A percentile compares a stretch with the other conserved stretches of the same genome.
phyloP scores from a whole-genome alignment of 352 stramenopile genomes.

The Globisporangium perplexum region DNA sequence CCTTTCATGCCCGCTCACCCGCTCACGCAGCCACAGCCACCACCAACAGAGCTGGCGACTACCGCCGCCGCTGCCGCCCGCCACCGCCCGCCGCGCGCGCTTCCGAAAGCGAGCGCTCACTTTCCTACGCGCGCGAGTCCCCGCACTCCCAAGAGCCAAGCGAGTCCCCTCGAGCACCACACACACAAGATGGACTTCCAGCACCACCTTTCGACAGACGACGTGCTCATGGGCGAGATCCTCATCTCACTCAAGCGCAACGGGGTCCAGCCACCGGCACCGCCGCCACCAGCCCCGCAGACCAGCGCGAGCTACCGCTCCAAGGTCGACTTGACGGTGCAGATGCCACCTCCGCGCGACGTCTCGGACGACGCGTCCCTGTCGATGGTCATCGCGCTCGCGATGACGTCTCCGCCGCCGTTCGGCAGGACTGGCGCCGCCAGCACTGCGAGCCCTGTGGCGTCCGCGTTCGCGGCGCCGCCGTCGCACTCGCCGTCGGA shows the following conservation, averaged over 20 bases:
- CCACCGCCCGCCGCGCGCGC: no score
- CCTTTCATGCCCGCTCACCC: not conserved
- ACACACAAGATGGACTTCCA: slow-evolving; percentile 4
- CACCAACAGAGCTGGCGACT: no score
- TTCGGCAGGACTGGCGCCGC: not conserved
- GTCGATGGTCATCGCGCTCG: slow-evolving; percentile 8
- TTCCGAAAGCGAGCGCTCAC: slow-evolving; percentile 6
- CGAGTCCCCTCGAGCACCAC: not conserved
- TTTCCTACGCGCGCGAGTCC: slow-evolving; percentile 11
- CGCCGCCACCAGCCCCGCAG: not conserved
- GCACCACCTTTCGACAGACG: slow-evolving; percentile 38
- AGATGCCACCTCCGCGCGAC: slow-evolving; percentile 18
- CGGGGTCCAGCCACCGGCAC: slow-evolving; percentile 15
- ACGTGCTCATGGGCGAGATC: slow-evolving; percentile 73
- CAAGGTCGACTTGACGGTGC: slow-evolving; percentile 47
- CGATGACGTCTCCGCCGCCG: slow-evolving; percentile 23
- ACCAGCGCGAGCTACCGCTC: slow-evolving; percentile 24
- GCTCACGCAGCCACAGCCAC: not conserved
- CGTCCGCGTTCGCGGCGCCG: slow-evolving; percentile 23
- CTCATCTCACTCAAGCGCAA: slow-evolving; percentile 71
- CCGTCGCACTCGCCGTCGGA: slow-evolving; percentile 27
- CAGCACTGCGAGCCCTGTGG: slow-evolving; percentile 44
- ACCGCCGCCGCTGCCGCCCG: not conserved
- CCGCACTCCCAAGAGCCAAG: slow-evolving; percentile 2
- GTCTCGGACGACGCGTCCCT: slow-evolving; percentile 1